Percentiles rank a stretch among this genome's conserved stretches.
Conservation (phyloP, 1,284 basidiomycete species). For the Testicularia cyperi region DNA sequence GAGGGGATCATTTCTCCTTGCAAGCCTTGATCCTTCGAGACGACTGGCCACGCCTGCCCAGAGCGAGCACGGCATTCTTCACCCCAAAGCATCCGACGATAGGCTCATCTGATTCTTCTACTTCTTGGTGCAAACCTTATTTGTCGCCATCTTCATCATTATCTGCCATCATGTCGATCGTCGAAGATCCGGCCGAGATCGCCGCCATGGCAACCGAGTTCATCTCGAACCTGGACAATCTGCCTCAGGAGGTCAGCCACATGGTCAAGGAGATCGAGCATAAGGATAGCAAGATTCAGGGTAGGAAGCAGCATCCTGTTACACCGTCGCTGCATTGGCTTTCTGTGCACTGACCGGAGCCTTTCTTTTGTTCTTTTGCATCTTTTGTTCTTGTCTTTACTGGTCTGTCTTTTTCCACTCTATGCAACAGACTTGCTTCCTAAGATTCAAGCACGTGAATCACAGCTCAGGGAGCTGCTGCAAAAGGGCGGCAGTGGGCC, state of each 20-base stretch:
- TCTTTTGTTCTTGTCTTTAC: background rate
- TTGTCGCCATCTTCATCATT: too few species aligned
- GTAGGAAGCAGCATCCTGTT: too few species aligned
- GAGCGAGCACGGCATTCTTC: too few species aligned
- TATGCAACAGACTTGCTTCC: conserved; percentile 50
- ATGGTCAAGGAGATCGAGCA: conserved; percentile 57
- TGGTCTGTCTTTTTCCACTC: background rate
- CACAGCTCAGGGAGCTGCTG: conserved; percentile 44
- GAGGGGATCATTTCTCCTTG: too few species aligned
- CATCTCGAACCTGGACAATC: conserved; percentile 53
- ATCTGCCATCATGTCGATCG: conserved; percentile 39
- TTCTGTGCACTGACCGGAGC: too few species aligned
- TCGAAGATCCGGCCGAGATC: conserved; percentile 57
- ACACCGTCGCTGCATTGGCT: too few species aligned
- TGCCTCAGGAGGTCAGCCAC: conserved; percentile 56
- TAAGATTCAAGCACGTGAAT: conserved; percentile 48
- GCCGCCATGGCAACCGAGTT: conserved; percentile 55
- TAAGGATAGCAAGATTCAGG: conserved; percentile 56
- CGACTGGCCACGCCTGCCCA: too few species aligned
- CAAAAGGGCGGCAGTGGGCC: conserved; percentile 20
- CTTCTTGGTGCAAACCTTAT: background rate
- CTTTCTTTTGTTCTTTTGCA: too few species aligned
- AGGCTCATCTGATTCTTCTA: background rate
- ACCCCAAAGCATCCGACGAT: too few species aligned
- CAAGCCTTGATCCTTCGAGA: too few species aligned